Percentiles rank a stretch among this genome's conserved stretches.
Conservation (phyloP, 2,329 filamentous ascomycete genomes). For the Aspergillus caelatus region DNA sequence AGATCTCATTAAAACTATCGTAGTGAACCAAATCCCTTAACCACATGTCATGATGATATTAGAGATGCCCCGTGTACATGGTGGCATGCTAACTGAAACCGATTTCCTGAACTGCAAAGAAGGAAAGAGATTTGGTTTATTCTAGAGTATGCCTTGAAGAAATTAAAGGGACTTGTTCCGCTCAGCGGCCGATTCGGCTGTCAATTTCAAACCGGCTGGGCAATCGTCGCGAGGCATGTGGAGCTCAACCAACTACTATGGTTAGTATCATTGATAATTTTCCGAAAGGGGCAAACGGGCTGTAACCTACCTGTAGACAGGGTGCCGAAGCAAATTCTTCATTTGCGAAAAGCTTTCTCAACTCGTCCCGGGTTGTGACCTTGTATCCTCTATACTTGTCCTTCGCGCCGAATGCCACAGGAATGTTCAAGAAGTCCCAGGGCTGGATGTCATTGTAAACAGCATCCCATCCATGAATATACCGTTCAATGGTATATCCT, state of each 20-base stretch:
- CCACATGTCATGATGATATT: neutral
- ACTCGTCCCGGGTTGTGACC: constrained; percentile 69
- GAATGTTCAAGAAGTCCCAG: constrained; percentile 74
- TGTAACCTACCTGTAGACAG: constrained; percentile 45
- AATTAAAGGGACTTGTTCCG: constrained; percentile 53
- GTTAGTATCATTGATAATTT: constrained; percentile 20
- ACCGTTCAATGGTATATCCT: constrained; percentile 86
- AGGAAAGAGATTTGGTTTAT: neutral
- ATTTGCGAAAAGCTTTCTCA: constrained; percentile 67
- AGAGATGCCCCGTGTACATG: neutral
- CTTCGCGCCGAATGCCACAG: constrained; percentile 67
- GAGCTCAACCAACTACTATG: constrained; percentile 73
- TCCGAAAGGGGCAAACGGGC: neutral
- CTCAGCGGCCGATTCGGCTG: constrained; percentile 70
- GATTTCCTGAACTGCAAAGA: neutral
- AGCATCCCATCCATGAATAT: constrained; percentile 80
- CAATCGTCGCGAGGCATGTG: constrained; percentile 81
- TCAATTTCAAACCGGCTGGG: constrained; percentile 68
- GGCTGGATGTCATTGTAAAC: constrained; percentile 77
- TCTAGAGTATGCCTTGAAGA: neutral
- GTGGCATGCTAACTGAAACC: neutral
- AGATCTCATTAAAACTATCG: neutral
- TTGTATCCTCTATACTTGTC: constrained; percentile 64
- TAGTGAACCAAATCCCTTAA: neutral
- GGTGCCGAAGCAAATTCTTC: constrained; percentile 61